These are phyloP conservation scores for Colletotrichum sp. DNA, from an alignment of 2,329 filamentous ascomycete species.

Conservation along the genomic window DNA sequence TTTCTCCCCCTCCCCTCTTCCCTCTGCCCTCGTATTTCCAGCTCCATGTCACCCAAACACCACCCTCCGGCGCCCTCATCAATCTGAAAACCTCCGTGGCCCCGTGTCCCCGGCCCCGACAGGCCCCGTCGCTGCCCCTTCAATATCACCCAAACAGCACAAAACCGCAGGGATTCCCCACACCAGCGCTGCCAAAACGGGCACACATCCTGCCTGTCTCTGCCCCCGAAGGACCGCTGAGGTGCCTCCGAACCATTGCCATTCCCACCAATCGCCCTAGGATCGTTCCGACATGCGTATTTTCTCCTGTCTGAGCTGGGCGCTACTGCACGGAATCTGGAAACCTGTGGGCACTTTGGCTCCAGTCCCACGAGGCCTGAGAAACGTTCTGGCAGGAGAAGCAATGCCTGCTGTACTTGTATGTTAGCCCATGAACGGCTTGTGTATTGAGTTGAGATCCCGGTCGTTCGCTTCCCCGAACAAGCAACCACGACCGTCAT, in stretches of 20 bases:
- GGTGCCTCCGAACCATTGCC: background rate
- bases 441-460: background rate
- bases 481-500: background rate
- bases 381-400: background rate
- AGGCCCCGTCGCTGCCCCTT: constrained; percentile 5
- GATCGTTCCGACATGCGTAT: background rate
- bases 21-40: background rate
- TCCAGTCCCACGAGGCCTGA: background rate
- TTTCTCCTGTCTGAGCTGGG: background rate
- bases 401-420: background rate
- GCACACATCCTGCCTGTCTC: background rate
- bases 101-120: background rate
- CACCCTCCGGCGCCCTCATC: background rate
- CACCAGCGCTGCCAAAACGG: background rate
- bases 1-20: background rate
- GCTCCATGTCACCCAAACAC: background rate
- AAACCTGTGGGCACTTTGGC: background rate
- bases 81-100: background rate
- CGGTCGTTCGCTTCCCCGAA: background rate
- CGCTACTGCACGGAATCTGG: background rate
- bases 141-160: constrained; percentile 11
- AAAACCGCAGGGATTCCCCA: constrained; percentile 7
- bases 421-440: background rate
- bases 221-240: background rate
- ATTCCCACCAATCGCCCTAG: constrained; percentile 14